A percentile compares a stretch with the other conserved stretches of the same genome.
phyloP scores from a whole-genome alignment of 345 rosid genomes.

The Lumnitzera racemosa region DNA sequence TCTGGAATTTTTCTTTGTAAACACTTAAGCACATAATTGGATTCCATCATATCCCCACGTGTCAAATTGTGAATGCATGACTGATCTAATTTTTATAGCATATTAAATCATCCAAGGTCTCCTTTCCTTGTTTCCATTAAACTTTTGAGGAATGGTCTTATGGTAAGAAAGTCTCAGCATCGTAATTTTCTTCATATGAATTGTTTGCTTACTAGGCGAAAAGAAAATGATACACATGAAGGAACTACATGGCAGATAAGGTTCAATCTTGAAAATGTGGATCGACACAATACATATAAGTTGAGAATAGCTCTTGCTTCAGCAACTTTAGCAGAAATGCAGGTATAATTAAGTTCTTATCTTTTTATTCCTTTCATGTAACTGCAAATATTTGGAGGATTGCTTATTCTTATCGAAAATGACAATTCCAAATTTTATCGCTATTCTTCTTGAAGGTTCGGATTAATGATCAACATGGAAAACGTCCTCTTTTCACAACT shows the following conservation, averaged over 20 bases:
- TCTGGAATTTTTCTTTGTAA: too few relatives aligned
- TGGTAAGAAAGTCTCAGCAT: not conserved
- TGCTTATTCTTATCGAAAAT: not conserved
- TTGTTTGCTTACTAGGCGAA: constrained; percentile 22
- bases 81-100: too few relatives aligned
- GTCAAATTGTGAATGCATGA: too few relatives aligned
- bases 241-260: constrained; percentile 76
- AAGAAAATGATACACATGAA: constrained; percentile 22
- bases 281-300: constrained; percentile 39
- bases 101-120: too few relatives aligned
- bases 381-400: not conserved
- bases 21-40: too few relatives aligned
- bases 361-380: not conserved
- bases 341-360: constrained; percentile 27
- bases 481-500: constrained; percentile 64
- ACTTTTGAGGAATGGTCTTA: too few relatives aligned
- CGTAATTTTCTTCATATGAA: not conserved
- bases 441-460: constrained; percentile 36
- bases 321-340: constrained; percentile 72
- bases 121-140: too few relatives aligned
- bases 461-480: constrained; percentile 47
- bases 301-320: constrained; percentile 75
- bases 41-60: too few relatives aligned
- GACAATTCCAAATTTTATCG: not conserved
- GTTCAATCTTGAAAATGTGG: constrained; percentile 38